Evolutionary conservation across 805 yeast species (phyloP), one percentile per base, ranked within the genome.

Genomic region (Candida argentea): DNA sequence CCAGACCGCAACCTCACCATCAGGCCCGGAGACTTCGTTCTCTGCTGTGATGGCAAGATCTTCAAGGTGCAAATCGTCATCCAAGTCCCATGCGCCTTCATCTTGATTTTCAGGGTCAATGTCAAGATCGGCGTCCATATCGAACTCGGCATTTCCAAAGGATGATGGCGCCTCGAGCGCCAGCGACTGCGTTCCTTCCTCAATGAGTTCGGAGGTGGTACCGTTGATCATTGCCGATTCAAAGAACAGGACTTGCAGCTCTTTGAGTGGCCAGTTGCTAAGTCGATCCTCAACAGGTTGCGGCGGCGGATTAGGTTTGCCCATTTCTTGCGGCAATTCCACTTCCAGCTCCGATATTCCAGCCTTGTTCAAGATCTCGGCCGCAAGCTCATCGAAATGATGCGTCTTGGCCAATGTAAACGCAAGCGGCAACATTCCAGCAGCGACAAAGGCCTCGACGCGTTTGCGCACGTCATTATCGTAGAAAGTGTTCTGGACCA

Each of bases 351-450:
- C 67, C 16, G 66, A 61, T 14, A 82, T 46, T 5, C 80, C 94
- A 15, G 87, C 71, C 35, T 80, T 76, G 23, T 68, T 71, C 40
- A 85, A 58, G 32, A 83, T 79, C 30, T 73, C 67, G 26, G 73
- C 70, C 15, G 95, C 95, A 31, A 78, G 60, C 16, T 74, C 86
- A 22, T 66, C 72, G 37, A 86, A 67, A 3, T 95, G 95, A 42
- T 77, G 82, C 16, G 91, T 65, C 52, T 81, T 83, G 14, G 98
- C 96, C 37, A 86, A 70, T 8, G 95, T 82, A 52, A 87, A 93
- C 3, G 97, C 98, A 44, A 93, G 69, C 5, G 97, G 86, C 28
- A 70, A 60, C 56, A 87, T 67, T 22, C 95, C 95, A 28, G 81
- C 76, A 41, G 79, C 74, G 28, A 79, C 70, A 41, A 82, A 76